phyloP scores from a whole-genome alignment of 768 basidiomycete genomes.

The Hemileccinum impolitum region DNA sequence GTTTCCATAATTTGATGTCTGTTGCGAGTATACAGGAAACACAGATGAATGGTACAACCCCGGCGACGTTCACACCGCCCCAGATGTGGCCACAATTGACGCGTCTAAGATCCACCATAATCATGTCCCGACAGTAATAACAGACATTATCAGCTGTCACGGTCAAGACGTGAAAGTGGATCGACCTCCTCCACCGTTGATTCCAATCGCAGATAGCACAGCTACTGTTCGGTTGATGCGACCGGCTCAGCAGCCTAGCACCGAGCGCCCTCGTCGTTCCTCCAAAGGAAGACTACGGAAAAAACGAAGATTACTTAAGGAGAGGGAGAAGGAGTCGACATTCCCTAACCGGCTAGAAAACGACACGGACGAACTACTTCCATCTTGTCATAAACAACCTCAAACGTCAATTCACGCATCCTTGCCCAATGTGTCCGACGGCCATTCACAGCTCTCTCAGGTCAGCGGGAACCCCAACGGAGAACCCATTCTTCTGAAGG shows the following conservation, averaged over 20 bases:
- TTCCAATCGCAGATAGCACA: background rate
- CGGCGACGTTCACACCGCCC: slow-evolving; percentile 9
- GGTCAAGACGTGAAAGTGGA: background rate
- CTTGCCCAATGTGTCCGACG: background rate
- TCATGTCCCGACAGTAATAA: background rate
- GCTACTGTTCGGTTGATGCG: background rate
- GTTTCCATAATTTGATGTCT: background rate
- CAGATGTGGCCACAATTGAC: slow-evolving; percentile 10
- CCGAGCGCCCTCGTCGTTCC: background rate
- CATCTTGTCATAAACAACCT: slow-evolving; percentile 5
- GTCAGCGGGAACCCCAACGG: background rate
- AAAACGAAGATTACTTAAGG: slow-evolving; percentile 14
- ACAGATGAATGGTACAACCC: slow-evolving; percentile 28
- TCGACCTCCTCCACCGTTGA: background rate
- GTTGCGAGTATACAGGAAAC: slow-evolving; percentile 6
- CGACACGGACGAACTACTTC: background rate
- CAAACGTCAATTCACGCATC: background rate
- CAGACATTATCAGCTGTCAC: background rate
- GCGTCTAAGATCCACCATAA: background rate
- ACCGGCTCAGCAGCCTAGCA: background rate
- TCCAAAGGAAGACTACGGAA: slow-evolving; percentile 9
- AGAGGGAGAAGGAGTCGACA: slow-evolving; percentile 5
- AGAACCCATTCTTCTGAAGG: background rate
- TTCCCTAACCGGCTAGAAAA: background rate
- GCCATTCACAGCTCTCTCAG: background rate